phyloP scores from a whole-genome alignment of 83 land plant species.

The Larix sibirica region DNA sequence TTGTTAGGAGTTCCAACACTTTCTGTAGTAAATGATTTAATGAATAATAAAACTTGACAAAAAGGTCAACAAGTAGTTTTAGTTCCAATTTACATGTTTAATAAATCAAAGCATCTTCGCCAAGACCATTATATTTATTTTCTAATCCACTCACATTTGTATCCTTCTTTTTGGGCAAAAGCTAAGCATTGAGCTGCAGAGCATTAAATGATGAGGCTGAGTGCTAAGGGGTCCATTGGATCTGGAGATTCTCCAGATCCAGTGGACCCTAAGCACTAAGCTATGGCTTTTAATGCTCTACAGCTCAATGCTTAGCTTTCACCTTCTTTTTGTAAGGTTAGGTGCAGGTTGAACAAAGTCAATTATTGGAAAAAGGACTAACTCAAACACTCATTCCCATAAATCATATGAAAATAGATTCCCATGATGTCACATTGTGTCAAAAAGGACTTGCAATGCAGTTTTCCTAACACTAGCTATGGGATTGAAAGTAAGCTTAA shows the following conservation, averaged over 20 bases:
- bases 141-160: slow-evolving; percentile 10
- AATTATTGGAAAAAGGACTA: slow-evolving; percentile 85
- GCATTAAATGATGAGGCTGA: too few species aligned
- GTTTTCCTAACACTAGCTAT: slow-evolving; percentile 88
- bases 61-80: slow-evolving; percentile 59
- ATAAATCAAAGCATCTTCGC: slow-evolving; percentile 45
- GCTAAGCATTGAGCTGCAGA: too few species aligned
- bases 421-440: slow-evolving; percentile 89
- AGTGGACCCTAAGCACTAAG: too few species aligned
- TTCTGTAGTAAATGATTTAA: slow-evolving; percentile 33
- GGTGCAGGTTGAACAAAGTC: slow-evolving; percentile 34
- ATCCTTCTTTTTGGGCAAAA: too few species aligned
- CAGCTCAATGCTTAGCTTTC: too few species aligned
- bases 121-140: slow-evolving; percentile 3
- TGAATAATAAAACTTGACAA: slow-evolving; percentile 40
- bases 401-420: slow-evolving; percentile 80
- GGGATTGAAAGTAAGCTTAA: slow-evolving; percentile 90
- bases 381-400: slow-evolving; percentile 71
- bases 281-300: too few species aligned
- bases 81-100: slow-evolving; percentile 57
- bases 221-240: too few species aligned
- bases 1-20: slow-evolving; percentile 38
- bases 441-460: slow-evolving; percentile 89
- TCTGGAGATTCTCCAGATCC: too few species aligned
- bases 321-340: not conserved